Percentiles rank a stretch among this genome's conserved stretches.
Conservation (phyloP, 805 yeast genomes). For the Hanseniaspora vineae region DNA sequence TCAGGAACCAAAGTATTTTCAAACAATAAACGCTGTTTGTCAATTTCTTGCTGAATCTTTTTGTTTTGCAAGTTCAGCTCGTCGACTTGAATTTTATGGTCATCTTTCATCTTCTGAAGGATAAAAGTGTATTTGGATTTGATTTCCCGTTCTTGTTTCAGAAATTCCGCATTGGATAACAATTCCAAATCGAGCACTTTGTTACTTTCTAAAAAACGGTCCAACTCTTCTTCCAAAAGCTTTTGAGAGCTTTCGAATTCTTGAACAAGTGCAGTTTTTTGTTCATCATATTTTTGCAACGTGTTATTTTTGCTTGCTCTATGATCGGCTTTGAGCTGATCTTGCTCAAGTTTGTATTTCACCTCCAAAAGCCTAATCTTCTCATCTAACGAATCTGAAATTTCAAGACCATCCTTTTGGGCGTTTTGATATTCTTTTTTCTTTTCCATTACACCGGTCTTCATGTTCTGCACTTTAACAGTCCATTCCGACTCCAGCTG, state of each 20-base stretch:
- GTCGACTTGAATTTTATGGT: neutral
- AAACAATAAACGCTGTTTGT: neutral
- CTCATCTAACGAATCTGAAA: neutral
- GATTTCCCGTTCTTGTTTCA: slow-evolving; percentile 12
- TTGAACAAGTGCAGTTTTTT: slow-evolving; percentile 19
- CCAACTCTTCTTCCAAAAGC: slow-evolving; percentile 17
- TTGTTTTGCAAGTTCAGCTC: neutral
- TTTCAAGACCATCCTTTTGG: neutral
- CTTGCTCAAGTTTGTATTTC: slow-evolving; percentile 7
- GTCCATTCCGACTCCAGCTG: slow-evolving; percentile 12
- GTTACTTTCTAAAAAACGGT: slow-evolving; percentile 9
- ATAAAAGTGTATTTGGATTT: neutral
- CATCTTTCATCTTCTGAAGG: slow-evolving; percentile 2
- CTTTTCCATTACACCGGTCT: slow-evolving; percentile 16
- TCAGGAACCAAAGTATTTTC: neutral
- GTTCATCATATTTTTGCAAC: slow-evolving; percentile 26
- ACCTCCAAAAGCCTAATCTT: slow-evolving; percentile 5
- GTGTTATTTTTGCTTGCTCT: slow-evolving; percentile 17
- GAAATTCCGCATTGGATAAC: slow-evolving; percentile 5
- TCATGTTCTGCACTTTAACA: slow-evolving; percentile 17
- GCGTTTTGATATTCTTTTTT: neutral
- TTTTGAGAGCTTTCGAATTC: slow-evolving; percentile 22
- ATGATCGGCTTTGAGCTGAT: slow-evolving; percentile 11
- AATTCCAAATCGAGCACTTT: slow-evolving; percentile 9
- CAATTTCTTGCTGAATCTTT: slow-evolving; percentile 9